Evolutionary conservation across 208 protist species (phyloP), one percentile per base, ranked within the genome.

Genomic region (Novymonas esmeraldas): DNA sequence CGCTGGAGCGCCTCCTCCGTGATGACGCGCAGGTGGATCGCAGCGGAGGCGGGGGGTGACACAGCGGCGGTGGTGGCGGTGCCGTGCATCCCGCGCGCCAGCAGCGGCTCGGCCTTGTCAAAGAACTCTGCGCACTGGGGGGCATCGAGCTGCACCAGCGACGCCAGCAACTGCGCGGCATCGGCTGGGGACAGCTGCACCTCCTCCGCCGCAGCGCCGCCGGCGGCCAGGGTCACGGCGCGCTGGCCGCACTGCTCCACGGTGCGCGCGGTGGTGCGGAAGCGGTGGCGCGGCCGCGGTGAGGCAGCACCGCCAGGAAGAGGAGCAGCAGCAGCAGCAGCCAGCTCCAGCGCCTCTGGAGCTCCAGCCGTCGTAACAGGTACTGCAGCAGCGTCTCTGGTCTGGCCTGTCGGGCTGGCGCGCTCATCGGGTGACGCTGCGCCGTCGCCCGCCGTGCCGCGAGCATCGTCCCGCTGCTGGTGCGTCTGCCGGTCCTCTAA

Each of bases 171-270:
- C 13, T 64, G 46, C 10, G 62, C 61, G 1, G 70, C 70, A 18
- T 76, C 62, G 6, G 26, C 16, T 18, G 61, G 11, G 44, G 41
- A 39, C 49, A 76, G 29, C 16, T n/a, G n/a, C n/a, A n/a, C n/a
- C n/a, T n/a, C n/a, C n/a, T n/a, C n/a, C 55, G 56, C 14, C 62
- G 14, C 1, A 46, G 33, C 28, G 41, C 44, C 34, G 59, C 24
- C n/a, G 54, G 3, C 14, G 16, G 70, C 62, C 3, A 76, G 62
- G 11, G 46, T 20, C 34, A 28, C 58, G 11, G 41, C 41, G 26
- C 70, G 70, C 61, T 70, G 70, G 10, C 44, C 62, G 46, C 70
- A 76, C 62, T 76, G 70, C 11, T 44, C n/a, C 26, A 64, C 28
- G 20, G 64, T 56, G 18, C 70, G 70, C 6, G 62, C 41, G 16